These are phyloP conservation scores for Tulasnella sp. DNA, from an alignment of 768 basidiomycete species.

Conservation along the genomic window DNA sequence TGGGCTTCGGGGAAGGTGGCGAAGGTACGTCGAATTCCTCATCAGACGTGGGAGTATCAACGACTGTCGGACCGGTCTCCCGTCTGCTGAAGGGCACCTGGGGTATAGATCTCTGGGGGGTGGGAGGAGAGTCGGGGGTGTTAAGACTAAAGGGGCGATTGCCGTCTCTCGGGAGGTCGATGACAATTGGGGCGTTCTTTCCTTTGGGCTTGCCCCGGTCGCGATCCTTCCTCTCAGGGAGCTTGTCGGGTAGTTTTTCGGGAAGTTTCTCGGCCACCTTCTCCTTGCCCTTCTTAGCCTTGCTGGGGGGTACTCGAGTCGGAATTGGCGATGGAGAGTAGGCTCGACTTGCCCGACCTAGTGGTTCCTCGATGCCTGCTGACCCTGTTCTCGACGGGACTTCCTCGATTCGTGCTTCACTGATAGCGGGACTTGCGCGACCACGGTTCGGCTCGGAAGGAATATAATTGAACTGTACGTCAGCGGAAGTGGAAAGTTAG, in stretches of 20 bases:
- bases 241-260: not conserved
- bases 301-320: not conserved
- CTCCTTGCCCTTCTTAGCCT: slow-evolving; percentile 8
- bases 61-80: not conserved
- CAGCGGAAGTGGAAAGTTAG: not conserved
- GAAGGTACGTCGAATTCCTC: not conserved
- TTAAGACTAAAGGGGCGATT: not conserved
- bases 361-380: not conserved
- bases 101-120: not conserved
- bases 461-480: not conserved
- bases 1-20: not conserved
- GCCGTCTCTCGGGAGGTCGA: not conserved
- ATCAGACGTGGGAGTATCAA: slow-evolving; percentile 5
- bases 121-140: not conserved
- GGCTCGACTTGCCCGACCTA: not conserved
- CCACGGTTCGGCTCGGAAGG: not conserved
- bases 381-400: slow-evolving; percentile 9
- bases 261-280: not conserved
- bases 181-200: not conserved
- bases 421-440: slow-evolving; percentile 12
- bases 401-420: slow-evolving; percentile 23
- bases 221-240: not conserved
- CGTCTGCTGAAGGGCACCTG: not conserved
- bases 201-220: not conserved
- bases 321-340: not conserved